Evolutionary conservation across 2,329 filamentous ascomycete species (phyloP).

Genomic region (Ilyonectria robusta): DNA sequence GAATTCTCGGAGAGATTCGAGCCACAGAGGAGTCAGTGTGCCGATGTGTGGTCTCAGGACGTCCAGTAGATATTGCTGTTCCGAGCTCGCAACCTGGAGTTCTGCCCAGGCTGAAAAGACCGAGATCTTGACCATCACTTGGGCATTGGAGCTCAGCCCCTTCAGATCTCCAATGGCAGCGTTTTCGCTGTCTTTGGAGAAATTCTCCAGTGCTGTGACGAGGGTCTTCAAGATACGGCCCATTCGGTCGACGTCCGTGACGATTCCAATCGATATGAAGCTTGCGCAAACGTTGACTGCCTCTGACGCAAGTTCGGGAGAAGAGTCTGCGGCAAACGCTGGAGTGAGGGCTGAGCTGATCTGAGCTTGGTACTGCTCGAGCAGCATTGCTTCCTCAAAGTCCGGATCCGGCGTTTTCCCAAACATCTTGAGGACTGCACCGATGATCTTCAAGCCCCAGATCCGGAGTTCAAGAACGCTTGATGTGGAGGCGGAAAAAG

Average conservation of each 20-base stretch:
- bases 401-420: conserved; percentile 96
- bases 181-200: conserved; percentile 84
- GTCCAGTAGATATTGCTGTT: conserved; percentile 89
- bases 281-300: conserved; percentile 98
- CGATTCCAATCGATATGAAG: conserved; percentile 97
- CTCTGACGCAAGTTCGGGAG: conserved; percentile 93
- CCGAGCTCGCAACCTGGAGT: conserved; percentile 92
- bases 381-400: conserved; percentile 94
- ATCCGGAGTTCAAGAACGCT: conserved; percentile 91
- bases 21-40: conserved; percentile 91
- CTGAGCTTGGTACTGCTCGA: conserved; percentile 98
- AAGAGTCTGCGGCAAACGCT: conserved; percentile 95
- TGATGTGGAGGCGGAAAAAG: conserved; percentile 96
- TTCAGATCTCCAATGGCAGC: conserved; percentile 93
- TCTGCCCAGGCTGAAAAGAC: conserved; percentile 98
- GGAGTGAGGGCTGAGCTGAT: conserved; percentile 97
- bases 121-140: conserved; percentile 98
- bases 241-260: conserved; percentile 98
- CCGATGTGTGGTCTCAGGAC: conserved; percentile 93
- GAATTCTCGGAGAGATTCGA: conserved; percentile 93
- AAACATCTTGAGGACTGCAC: conserved; percentile 94
- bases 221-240: conserved; percentile 95
- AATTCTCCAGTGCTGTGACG: conserved; percentile 91
- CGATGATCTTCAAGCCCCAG: conserved; percentile 93
- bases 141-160: conserved; percentile 93